Base-by-base conservation (phyloP, 306 rosid genomes). In the Gynostemma pentaphyllum region DNA sequence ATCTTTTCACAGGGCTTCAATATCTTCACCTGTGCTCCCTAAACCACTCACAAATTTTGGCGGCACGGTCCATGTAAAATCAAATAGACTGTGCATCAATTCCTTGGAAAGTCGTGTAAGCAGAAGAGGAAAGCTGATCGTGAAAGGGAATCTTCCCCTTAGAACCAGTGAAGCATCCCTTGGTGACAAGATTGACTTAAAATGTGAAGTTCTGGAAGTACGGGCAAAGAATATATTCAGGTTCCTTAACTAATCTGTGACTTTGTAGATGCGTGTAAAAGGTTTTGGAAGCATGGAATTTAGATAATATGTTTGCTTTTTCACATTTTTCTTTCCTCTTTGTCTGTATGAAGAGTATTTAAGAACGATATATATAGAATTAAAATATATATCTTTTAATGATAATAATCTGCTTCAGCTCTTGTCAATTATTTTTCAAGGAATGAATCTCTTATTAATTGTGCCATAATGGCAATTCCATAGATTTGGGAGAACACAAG, bases 131-230 rank as follows among this genome's bases (percentile, higher is more conserved):
- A 88, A 88, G 78, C 59, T 92, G 68, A 74, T 78, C 40, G 72
- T 92, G 45, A 92, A 86, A 72, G 98, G 98, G 76, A 92, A 82
- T 73, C 91, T 92, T 69, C 98, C 96, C 36, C 98, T 92, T 62
- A 80, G 90, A 82, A 77, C 80, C 34, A 82, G 78, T 75, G 96
- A 92, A 80, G 81, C 88, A 72, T 73, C 81, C 66, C 82, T 66
- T 18, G 77, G 74, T 47, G 96, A 92, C 76, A 88, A 83, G 78
- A 84, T 92, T 42, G 96, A 92, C 62, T 66, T 92, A 74, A 88
- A 84, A 82, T 92, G 95, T 26, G 98, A 88, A 78, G 85, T 73
- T 69, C 75, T 92, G 75, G 90, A 88, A 84, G 96, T 92, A 34
- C 83, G 72, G 15, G 88, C 90, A 8, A 84, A 88, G 77, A 79